A percentile compares a stretch with the other conserved stretches of the same genome.
Conservation (phyloP, 2,329 filamentous ascomycete genomes). For the Cercospora berteroae region DNA sequence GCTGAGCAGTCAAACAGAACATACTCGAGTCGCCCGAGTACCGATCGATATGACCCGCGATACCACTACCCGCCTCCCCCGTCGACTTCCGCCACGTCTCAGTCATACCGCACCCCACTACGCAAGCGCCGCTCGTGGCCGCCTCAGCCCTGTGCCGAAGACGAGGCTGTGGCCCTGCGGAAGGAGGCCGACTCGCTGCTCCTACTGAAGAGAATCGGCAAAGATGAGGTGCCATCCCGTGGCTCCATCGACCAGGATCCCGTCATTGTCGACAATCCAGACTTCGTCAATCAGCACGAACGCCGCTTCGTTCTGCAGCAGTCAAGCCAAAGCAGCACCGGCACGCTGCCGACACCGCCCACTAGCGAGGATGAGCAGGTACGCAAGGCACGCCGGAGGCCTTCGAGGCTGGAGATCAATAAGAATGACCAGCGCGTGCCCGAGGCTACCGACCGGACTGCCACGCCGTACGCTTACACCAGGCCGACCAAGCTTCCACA, state of each 20-base stretch:
- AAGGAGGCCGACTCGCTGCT: conserved; percentile 55
- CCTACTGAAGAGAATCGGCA: conserved; percentile 37
- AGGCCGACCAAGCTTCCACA: conserved; percentile 37
- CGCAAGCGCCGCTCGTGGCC: conserved; percentile 46
- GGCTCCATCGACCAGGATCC: conserved; percentile 68
- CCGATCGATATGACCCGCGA: conserved; percentile 28
- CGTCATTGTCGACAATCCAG: conserved; percentile 60
- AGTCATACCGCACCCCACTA: conserved; percentile 24
- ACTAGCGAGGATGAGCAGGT: conserved; percentile 41
- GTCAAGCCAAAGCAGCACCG: conserved; percentile 12
- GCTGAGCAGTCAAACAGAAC: background rate
- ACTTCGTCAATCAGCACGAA: conserved; percentile 43
- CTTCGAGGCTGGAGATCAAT: conserved; percentile 38
- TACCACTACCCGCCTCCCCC: conserved; percentile 32
- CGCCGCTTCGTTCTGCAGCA: conserved; percentile 57
- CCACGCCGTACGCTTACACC: conserved; percentile 49
- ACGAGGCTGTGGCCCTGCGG: conserved; percentile 62
- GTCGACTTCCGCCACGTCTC: conserved; percentile 18
- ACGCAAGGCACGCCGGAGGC: conserved; percentile 30
- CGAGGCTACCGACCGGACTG: conserved; percentile 42
- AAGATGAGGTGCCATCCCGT: conserved; percentile 59
- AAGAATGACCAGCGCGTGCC: conserved; percentile 39
- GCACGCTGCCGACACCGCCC: conserved; percentile 36
- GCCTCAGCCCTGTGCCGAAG: conserved; percentile 66
- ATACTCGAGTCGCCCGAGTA: conserved; percentile 10